These are phyloP conservation scores for Suhomyces xylopsoci DNA, from an alignment of 805 yeast species.

Conservation along the genomic window DNA sequence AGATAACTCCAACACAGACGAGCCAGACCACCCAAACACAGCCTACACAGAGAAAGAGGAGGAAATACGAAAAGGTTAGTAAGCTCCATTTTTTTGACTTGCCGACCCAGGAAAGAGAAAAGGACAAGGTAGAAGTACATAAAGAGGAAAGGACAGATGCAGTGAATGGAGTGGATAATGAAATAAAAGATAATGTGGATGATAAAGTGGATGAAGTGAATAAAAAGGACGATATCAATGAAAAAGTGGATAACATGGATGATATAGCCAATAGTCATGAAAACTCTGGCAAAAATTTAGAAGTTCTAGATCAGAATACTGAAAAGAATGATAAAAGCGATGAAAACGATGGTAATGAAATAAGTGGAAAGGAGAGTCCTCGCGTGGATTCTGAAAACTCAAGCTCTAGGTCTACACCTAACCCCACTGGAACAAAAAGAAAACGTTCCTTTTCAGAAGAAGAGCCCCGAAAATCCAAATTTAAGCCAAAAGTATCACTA, in stretches of 20 bases:
- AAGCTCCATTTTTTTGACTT: conserved; percentile 36
- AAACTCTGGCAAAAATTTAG: background rate
- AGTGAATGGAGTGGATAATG: background rate
- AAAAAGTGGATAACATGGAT: too few relatives aligned
- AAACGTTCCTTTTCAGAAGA: background rate
- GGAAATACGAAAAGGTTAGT: conserved; percentile 30
- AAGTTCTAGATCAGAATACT: background rate
- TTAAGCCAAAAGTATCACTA: conserved; percentile 16
- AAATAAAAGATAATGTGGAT: too few relatives aligned
- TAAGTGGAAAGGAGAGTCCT: background rate
- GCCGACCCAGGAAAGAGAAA: background rate
- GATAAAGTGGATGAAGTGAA: too few relatives aligned
- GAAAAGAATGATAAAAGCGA: background rate
- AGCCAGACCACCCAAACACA: background rate
- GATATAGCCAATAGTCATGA: background rate
- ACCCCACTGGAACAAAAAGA: background rate
- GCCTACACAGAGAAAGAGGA: conserved; percentile 22
- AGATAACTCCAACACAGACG: background rate
- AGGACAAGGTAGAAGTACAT: background rate
- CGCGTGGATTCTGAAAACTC: background rate
- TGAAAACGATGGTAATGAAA: background rate
- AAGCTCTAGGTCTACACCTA: background rate
- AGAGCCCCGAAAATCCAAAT: background rate
- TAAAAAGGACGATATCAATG: too few relatives aligned
- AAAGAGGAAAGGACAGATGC: background rate